A percentile compares a stretch with the other conserved stretches of the same genome.
These are phyloP conservation scores for Hericium coralloides DNA, from an alignment of 768 basidiomycete genomes.

Conservation along the genomic window DNA sequence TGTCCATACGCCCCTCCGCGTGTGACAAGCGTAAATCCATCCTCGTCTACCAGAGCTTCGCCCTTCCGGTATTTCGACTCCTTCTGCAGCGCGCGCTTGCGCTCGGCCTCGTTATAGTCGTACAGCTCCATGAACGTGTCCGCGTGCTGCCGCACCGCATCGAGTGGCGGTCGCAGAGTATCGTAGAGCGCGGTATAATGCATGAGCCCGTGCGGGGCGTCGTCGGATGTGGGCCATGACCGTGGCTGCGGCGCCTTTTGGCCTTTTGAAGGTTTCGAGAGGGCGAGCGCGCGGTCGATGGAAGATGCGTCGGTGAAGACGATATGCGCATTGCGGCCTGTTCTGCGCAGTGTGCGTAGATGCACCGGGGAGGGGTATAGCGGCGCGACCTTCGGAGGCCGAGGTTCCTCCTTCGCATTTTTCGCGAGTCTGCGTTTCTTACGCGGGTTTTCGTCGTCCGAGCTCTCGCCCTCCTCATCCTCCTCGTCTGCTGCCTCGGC, in stretches of 20 bases:
- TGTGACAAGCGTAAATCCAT: slow-evolving; percentile 93
- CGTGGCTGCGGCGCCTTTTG: slow-evolving; percentile 36
- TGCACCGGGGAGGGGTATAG: slow-evolving; percentile 37
- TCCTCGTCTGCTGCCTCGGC: slow-evolving; percentile 14
- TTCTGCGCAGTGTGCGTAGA: slow-evolving; percentile 49
- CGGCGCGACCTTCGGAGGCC: slow-evolving; percentile 45
- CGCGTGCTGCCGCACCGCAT: slow-evolving; percentile 65
- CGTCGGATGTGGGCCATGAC: slow-evolving; percentile 46
- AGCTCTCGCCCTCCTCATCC: slow-evolving; percentile 25
- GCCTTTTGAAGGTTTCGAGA: slow-evolving; percentile 10
- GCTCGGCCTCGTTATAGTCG: slow-evolving; percentile 61
- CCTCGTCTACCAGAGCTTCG: slow-evolving; percentile 86
- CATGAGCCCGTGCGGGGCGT: slow-evolving; percentile 57
- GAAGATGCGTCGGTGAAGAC: slow-evolving; percentile 66
- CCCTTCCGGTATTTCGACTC: slow-evolving; percentile 68
- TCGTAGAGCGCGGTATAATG: slow-evolving; percentile 64
- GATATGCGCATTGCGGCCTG: slow-evolving; percentile 65
- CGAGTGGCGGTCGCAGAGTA: slow-evolving; percentile 66
- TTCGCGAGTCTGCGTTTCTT: slow-evolving; percentile 25
- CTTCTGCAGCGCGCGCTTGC: slow-evolving; percentile 29
- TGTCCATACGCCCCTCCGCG: slow-evolving; percentile 86
- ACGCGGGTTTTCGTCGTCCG: slow-evolving; percentile 21
- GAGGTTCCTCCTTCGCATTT: slow-evolving; percentile 15
- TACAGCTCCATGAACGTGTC: slow-evolving; percentile 70
- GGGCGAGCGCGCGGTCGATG: slow-evolving; percentile 51